phyloP scores from a whole-genome alignment of 306 rosid species.

The Sicyos baderoa region DNA sequence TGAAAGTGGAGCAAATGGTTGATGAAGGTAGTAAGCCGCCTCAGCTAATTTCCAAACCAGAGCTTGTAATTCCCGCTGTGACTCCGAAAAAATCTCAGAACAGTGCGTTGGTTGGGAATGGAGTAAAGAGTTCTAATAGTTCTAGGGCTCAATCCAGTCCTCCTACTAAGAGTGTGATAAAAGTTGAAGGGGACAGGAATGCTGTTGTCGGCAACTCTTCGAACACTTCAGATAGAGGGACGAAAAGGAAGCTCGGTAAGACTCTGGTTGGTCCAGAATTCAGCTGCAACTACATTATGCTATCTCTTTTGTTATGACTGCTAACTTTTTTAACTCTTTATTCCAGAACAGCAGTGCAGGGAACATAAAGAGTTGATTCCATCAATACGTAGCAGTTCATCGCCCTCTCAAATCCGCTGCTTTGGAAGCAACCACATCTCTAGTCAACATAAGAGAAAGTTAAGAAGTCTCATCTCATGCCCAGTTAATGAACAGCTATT shows the following conservation, averaged over 20 bases:
- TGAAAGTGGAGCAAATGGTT: conserved; percentile 43
- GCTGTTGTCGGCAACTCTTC: conserved; percentile 27
- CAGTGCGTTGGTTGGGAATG: conserved; percentile 25
- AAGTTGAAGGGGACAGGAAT: conserved; percentile 39
- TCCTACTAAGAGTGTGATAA: conserved; percentile 27
- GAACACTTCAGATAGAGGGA: conserved; percentile 50
- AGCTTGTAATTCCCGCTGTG: conserved; percentile 64
- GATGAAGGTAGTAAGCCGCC: conserved; percentile 28
- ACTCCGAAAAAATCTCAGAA: conserved; percentile 40
- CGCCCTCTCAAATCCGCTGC: conserved; percentile 37
- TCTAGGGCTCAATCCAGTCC: conserved; percentile 33
- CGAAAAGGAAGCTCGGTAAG: conserved; percentile 73
- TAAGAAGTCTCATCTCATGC: conserved; percentile 65
- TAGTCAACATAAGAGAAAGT: conserved; percentile 88
- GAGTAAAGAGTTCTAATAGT: conserved; percentile 32
- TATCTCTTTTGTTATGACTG: conserved; percentile 14
- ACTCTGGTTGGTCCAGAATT: conserved; percentile 6
- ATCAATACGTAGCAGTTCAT: conserved; percentile 32
- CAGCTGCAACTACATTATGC: conserved; percentile 8
- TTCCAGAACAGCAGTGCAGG: conserved; percentile 52
- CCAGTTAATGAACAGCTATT: conserved; percentile 84
- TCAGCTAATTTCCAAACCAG: conserved; percentile 43
- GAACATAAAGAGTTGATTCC: conserved; percentile 68
- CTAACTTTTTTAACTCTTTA: conserved; percentile 20
- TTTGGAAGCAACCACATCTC: conserved; percentile 58